phyloP scores from a whole-genome alignment of 2,329 filamentous ascomycete genomes.

The Xylaria sp. region DNA sequence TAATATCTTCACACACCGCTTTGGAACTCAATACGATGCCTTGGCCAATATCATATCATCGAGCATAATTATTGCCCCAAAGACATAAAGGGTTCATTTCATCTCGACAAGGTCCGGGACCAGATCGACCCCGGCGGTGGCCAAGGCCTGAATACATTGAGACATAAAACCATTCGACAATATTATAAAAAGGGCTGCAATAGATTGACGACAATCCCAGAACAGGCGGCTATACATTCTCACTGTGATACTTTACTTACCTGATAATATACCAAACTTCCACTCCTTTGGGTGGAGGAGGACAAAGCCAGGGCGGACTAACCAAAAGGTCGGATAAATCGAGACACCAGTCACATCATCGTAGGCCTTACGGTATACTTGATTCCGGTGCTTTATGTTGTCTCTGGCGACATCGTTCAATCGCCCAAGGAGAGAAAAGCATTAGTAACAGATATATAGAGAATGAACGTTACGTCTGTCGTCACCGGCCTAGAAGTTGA shows the following conservation, averaged over 20 bases:
- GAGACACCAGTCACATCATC: conserved; percentile 11
- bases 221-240: conserved; percentile 31
- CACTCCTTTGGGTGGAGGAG: conserved; percentile 25
- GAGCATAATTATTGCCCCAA: conserved; percentile 5
- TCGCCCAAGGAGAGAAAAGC: background rate
- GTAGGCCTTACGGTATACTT: conserved; percentile 5
- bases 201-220: conserved; percentile 21
- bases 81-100: background rate
- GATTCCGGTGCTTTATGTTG: conserved; percentile 18
- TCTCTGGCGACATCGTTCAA: background rate
- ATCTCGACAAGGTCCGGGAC: conserved; percentile 3
- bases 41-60: background rate
- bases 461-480: conserved; percentile 30
- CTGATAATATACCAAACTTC: conserved; percentile 32
- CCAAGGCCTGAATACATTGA: conserved; percentile 11
- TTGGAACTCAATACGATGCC: background rate
- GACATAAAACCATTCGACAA: conserved; percentile 11
- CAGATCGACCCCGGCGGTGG: background rate
- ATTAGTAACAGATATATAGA: conserved; percentile 12
- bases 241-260: conserved; percentile 21
- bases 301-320: conserved; percentile 33
- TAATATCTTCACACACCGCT: background rate
- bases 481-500: background rate
- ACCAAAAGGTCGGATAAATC: conserved; percentile 41
- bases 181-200: conserved; percentile 16